Conservation (phyloP, 768 basidiomycete species). For the Gloeopeniophorella convolvens region DNA sequence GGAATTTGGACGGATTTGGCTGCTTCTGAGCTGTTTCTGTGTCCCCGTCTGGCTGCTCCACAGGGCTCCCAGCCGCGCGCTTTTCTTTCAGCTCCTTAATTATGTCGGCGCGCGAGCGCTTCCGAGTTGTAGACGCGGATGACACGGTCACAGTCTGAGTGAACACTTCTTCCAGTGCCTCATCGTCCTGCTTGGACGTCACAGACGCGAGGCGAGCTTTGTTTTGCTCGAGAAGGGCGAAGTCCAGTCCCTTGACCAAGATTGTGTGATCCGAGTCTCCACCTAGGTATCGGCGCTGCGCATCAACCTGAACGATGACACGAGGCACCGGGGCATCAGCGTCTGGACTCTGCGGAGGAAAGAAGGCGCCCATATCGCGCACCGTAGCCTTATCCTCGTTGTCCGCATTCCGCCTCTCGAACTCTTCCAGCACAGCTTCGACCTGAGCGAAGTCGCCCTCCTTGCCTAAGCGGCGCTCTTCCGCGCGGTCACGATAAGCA, state of each 20-base stretch:
- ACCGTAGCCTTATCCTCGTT: constrained; percentile 57
- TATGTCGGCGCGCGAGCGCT: constrained; percentile 75
- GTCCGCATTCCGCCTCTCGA: constrained; percentile 57
- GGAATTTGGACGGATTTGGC: constrained; percentile 36
- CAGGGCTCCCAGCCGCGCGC: constrained; percentile 27
- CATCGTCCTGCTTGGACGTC: constrained; percentile 60
- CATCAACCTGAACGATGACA: constrained; percentile 48
- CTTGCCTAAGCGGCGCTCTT: constrained; percentile 60
- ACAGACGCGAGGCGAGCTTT: constrained; percentile 54
- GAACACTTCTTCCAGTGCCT: constrained; percentile 74
- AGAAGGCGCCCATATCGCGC: constrained; percentile 26
- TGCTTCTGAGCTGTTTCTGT: constrained; percentile 32
- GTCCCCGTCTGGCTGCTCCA: constrained; percentile 19
- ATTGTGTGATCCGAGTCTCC: constrained; percentile 83
- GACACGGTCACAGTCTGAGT: constrained; percentile 34
- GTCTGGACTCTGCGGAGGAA: background rate
- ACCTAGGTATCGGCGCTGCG: constrained; percentile 71
- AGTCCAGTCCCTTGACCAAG: constrained; percentile 86
- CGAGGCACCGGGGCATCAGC: background rate
- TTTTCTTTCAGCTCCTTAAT: constrained; percentile 66
- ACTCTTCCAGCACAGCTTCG: constrained; percentile 77
- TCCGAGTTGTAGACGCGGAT: constrained; percentile 37
- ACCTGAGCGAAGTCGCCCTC: constrained; percentile 74
- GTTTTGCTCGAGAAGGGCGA: constrained; percentile 78
- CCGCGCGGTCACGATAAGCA: constrained; percentile 69